These are phyloP conservation scores for Leccinum arenicola DNA, from an alignment of 768 basidiomycete species.

Conservation along the genomic window DNA sequence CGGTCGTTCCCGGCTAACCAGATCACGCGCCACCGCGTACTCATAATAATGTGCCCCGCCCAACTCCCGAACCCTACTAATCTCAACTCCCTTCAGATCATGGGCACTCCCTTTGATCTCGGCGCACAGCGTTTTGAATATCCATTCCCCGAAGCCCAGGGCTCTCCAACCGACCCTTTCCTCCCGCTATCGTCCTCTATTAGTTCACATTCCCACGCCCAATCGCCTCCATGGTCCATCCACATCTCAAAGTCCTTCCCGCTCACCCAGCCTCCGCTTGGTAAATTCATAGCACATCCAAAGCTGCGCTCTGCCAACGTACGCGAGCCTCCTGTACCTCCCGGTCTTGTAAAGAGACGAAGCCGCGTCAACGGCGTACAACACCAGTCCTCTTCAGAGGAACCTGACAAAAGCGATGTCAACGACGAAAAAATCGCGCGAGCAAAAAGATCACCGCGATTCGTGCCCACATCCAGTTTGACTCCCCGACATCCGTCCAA, in stretches of 20 bases:
- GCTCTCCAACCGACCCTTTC: conserved; percentile 28
- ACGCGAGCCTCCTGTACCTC: conserved; percentile 32
- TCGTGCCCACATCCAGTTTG: neutral
- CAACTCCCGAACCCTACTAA: neutral
- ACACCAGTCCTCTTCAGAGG: conserved; percentile 28
- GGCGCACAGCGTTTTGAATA: conserved; percentile 34
- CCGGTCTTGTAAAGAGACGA: conserved; percentile 29
- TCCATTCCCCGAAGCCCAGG: conserved; percentile 31
- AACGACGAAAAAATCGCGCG: conserved; percentile 16
- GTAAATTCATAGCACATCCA: conserved; percentile 27
- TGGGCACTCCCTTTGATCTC: conserved; percentile 34
- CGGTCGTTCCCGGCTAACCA: conserved; percentile 7
- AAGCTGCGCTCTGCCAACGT: conserved; percentile 27
- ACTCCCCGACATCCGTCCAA: neutral
- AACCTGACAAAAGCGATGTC: conserved; percentile 27
- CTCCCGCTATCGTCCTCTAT: conserved; percentile 22
- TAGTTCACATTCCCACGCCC: conserved; percentile 23
- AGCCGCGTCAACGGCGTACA: conserved; percentile 23
- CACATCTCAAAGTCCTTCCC: conserved; percentile 33
- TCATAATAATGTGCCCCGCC: neutral
- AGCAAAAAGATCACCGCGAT: conserved; percentile 9
- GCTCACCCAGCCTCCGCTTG: conserved; percentile 27
- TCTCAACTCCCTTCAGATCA: conserved; percentile 21
- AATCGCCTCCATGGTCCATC: conserved; percentile 25
- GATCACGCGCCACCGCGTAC: conserved; percentile 5